Evolutionary conservation across 2,329 filamentous ascomycete species (phyloP), one percentile per base, ranked within the genome.

Genomic region (Arthrinium phaeospermum): DNA sequence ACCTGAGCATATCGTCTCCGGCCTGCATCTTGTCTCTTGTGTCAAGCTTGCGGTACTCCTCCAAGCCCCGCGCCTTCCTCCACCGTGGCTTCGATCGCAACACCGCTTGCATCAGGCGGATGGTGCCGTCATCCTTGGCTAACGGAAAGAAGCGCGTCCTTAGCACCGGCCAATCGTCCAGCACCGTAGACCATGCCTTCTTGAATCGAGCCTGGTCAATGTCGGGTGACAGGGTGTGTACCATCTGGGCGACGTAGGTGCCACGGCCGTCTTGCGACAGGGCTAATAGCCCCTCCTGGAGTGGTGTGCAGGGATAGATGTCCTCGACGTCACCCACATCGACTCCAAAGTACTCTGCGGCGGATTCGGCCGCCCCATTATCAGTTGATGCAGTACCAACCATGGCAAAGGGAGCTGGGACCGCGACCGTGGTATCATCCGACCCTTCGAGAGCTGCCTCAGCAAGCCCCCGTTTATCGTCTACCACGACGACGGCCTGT

Each of bases 221-320:
- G 69, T 75, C 67, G 46, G 69, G 47, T 7, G 47, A 61, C 0
- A 71, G 14, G 27, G 64, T 45, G 64, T 68, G 71, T 64, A 76
- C 75, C 49, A 71, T 72, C 68, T 76, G 75, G 19, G 76, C 76
- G 44, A 80, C 73, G 61, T 82, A 82, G 12, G 74, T 76, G 8
- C 68, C 68, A 3, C 47, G 45, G 12, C 46, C 68, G 5, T 78
- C 80, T 19, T 73, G 24, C 8, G 79, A 75, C 2, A 81, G 67
- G 1, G 78, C 76, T 47, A 82, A 71, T 8, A 82, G 74, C 3
- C 79, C 78, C 71, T 78, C 77, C 51, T 81, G 80, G 2, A 80
- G 71, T 4, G 77, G 71, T 5, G 79, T 76, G 73, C 77, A 79
- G 4, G 79, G 80, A 45, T 78, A 81, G 0, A 79, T 71, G 69